Evolutionary conservation across 805 yeast species (phyloP).

Genomic region (Suhomyces kilbournensis): DNA sequence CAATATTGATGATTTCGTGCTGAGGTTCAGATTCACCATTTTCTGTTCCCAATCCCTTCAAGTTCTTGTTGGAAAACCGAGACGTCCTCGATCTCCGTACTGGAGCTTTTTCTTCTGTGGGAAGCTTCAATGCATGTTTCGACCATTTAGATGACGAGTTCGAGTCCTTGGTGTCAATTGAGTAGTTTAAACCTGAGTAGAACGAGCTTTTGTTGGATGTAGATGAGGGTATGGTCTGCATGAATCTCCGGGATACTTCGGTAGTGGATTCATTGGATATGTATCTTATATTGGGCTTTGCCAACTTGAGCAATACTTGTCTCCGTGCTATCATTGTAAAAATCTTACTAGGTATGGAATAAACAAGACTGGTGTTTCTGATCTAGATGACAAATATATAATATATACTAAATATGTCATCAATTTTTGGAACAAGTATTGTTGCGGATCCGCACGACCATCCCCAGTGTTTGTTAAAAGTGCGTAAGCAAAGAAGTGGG

Average conservation of each 20-base stretch:
- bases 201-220: slow-evolving; percentile 9
- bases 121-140: slow-evolving; percentile 23
- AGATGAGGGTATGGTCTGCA: slow-evolving; percentile 33
- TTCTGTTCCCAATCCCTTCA: slow-evolving; percentile 7
- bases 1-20: background rate
- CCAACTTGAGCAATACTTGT: slow-evolving; percentile 4
- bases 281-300: slow-evolving; percentile 9
- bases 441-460: slow-evolving; percentile 1
- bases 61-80: slow-evolving; percentile 17
- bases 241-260: slow-evolving; percentile 28
- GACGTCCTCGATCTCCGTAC: slow-evolving; percentile 34
- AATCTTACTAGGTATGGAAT: background rate
- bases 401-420: background rate
- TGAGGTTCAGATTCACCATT: background rate
- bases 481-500: background rate
- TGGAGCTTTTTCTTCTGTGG: slow-evolving; percentile 10
- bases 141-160: slow-evolving; percentile 27
- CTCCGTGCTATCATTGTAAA: slow-evolving; percentile 9
- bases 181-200: slow-evolving; percentile 12
- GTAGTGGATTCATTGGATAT: slow-evolving; percentile 20
- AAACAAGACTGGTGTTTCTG: background rate
- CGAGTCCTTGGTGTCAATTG: slow-evolving; percentile 5
- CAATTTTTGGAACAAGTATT: background rate
- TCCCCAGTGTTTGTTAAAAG: background rate
- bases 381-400: background rate